Conservation (phyloP, 2,329 filamentous ascomycete species). For the Colletotrichum tanaceti region DNA sequence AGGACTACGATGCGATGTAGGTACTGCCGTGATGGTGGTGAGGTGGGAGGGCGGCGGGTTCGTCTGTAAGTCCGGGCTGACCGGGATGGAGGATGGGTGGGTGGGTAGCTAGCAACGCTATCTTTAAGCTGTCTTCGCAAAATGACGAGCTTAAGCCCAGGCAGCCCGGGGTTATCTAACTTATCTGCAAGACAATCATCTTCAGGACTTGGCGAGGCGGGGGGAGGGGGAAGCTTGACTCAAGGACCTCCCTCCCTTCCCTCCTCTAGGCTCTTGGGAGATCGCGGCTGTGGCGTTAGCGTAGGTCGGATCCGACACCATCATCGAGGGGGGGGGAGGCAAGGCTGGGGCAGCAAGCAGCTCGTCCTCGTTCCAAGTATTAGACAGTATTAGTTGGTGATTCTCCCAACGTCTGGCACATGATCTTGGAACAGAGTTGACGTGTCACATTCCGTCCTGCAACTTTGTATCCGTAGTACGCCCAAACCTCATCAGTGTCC, state of each 20-base stretch:
- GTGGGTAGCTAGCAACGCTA: constrained; percentile 6
- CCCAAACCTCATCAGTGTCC: not conserved
- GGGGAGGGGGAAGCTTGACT: constrained; percentile 26
- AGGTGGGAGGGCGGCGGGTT: too few relatives aligned
- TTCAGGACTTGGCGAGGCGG: constrained; percentile 11
- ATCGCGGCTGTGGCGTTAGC: constrained; percentile 19
- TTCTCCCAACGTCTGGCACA: not conserved
- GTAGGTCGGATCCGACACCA: not conserved
- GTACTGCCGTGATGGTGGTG: too few relatives aligned
- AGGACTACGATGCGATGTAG: too few relatives aligned
- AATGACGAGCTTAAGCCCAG: not conserved
- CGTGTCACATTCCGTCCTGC: not conserved
- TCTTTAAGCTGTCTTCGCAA: not conserved
- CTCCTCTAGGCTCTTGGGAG: not conserved
- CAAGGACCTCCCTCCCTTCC: constrained; percentile 18
- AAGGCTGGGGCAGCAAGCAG: too few relatives aligned
- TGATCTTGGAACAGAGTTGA: not conserved
- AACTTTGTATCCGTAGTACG: too few relatives aligned
- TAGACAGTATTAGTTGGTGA: too few relatives aligned
- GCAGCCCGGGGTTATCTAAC: not conserved
- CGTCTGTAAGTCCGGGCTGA: constrained; percentile 1
- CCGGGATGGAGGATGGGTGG: constrained; percentile 23
- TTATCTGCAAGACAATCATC: constrained; percentile 5
- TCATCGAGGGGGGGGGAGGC: not conserved
- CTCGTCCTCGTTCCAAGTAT: not conserved